Evolutionary conservation across 2,329 filamentous ascomycete species (phyloP).

Genomic region (Rugonectria rugulosa): DNA sequence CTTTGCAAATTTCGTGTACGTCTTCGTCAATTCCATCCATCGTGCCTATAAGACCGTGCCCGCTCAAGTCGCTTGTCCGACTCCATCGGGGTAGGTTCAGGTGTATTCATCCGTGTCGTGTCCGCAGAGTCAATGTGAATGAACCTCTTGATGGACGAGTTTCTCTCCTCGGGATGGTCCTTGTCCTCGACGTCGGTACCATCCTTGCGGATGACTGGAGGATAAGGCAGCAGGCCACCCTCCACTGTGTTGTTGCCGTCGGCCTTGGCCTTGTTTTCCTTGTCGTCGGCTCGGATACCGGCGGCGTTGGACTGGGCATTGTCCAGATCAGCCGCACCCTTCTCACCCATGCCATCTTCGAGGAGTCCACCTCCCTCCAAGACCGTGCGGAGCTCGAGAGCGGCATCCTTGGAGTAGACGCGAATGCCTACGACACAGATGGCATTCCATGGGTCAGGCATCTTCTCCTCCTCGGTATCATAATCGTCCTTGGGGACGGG

Average conservation of each 20-base stretch:
- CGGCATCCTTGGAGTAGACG: conserved; percentile 66
- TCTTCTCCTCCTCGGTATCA: conserved; percentile 64
- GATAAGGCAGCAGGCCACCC: conserved; percentile 25
- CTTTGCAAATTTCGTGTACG: no score
- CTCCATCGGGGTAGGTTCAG: conserved; percentile 42
- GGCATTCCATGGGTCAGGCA: conserved; percentile 68
- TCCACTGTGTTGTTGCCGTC: conserved; percentile 17
- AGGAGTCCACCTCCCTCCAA: conserved; percentile 62
- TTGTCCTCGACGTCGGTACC: conserved; percentile 33
- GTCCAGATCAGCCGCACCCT: conserved; percentile 63
- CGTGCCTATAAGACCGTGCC: conserved; percentile 1
- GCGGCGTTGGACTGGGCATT: conserved; percentile 64
- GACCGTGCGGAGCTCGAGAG: conserved; percentile 61
- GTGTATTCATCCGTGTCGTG: conserved; percentile 41
- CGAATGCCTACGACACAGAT: conserved; percentile 67
- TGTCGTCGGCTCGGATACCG: conserved; percentile 48
- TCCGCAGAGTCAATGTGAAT: conserved; percentile 41
- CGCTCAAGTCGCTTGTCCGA: conserved; percentile 38
- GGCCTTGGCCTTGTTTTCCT: conserved; percentile 18
- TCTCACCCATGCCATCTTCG: conserved; percentile 64
- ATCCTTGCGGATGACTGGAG: conserved; percentile 38
- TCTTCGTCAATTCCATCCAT: no score
- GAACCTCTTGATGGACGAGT: conserved; percentile 37
- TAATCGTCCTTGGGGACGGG: conserved; percentile 49
- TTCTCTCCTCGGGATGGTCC: conserved; percentile 23